Conservation (phyloP, 2,329 filamentous ascomycete species). For the Claviceps pazoutovae region DNA sequence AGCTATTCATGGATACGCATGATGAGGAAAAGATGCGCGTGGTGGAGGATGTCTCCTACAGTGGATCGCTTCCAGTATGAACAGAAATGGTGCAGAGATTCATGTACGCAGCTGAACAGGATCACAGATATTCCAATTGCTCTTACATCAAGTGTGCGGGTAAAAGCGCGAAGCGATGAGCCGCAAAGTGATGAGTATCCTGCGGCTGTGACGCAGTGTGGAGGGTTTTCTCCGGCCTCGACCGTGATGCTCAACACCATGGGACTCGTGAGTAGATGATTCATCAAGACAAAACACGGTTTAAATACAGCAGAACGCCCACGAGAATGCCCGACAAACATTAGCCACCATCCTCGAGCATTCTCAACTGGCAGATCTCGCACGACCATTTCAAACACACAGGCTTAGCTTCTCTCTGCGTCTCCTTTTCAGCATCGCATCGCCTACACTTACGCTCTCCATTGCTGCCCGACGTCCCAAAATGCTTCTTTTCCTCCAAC, state of each 20-base stretch:
- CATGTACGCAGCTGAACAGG: background rate
- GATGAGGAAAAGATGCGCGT: background rate
- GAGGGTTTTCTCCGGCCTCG: too few relatives aligned
- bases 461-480: background rate
- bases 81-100: slow-evolving; percentile 1
- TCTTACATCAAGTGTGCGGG: background rate
- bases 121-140: background rate
- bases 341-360: too few relatives aligned
- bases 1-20: background rate
- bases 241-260: background rate
- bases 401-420: background rate
- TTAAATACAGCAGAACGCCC: background rate
- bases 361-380: background rate
- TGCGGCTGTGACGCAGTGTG: background rate
- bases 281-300: background rate
- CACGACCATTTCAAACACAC: background rate
- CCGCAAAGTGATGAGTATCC: background rate
- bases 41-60: background rate
- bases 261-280: background rate
- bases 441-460: too few relatives aligned
- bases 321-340: background rate
- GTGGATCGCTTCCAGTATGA: background rate
- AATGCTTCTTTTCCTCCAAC: slow-evolving; percentile 16
- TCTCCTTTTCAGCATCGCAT: background rate
- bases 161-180: background rate